Evolutionary conservation across 495 filamentous ascomycete species (phyloP), one percentile per base, ranked within the genome.

Genomic region (Podospora conica): DNA sequence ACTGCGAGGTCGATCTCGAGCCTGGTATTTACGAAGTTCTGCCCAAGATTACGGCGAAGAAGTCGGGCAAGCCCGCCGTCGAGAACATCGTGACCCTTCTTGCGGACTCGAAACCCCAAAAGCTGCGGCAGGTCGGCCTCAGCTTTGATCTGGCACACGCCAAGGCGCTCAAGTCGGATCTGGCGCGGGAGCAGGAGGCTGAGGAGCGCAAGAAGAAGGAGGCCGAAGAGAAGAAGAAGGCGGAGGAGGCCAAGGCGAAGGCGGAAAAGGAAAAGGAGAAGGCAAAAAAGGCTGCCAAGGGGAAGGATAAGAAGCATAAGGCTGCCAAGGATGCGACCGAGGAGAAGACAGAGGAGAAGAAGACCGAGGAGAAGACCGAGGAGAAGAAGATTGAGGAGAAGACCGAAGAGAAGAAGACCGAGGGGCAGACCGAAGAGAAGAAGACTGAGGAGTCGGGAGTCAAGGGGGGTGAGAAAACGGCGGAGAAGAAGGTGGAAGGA

Each of bases 131-230:
- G 67, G 83, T 89, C 9, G 89, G 88, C 9, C 79, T 88, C 21
- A 85, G 83, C 20, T 91, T 90, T 63, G 89, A 91, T 69, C 77
- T 91, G 5, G 87, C 89, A 7, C 86, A 90, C 67, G 87, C 86
- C 1, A 11, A 87, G 86, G 66, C 87, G 80, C 78, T 55, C 87
- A 90, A 71, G 75, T 80, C 56, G 55, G 63, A 48, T 25, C 40
- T 58, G 11, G 54, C 54, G 77, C 57, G 65, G 48, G 59, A 55
- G 48, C 25, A 56, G 18, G 63, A 65, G 28, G 53, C 53, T 23
- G 56, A 71, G 27, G 28, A 54, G 11, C 20, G 61, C 3, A 69
- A 66, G 21, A 59, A 61, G 53, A 68, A 23, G 33, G 40, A 60
- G 64, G 53, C 29, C 10, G 31, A 48, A 18, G 18, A 10, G 60